A percentile compares a stretch with the other conserved stretches of the same genome.
phyloP scores from a whole-genome alignment of 2,329 filamentous ascomycete genomes.

The Byssoonygena ceratinophila region DNA sequence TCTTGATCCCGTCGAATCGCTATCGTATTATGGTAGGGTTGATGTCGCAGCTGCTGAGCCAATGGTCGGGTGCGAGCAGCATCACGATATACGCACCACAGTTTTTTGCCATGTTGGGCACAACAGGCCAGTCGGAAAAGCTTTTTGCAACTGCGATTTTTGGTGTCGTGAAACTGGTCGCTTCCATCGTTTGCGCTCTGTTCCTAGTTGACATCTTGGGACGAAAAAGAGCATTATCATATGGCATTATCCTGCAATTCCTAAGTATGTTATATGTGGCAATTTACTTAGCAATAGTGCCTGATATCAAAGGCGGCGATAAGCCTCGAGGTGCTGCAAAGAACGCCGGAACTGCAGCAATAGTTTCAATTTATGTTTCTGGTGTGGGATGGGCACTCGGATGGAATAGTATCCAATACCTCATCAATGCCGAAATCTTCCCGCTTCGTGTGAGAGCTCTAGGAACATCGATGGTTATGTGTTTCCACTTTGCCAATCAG shows the following conservation, averaged over 20 bases:
- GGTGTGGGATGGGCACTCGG: conserved; percentile 41
- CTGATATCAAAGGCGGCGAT: conserved; percentile 24
- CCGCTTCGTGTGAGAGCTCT: conserved; percentile 36
- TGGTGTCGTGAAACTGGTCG: conserved; percentile 59
- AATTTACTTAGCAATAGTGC: conserved; percentile 36
- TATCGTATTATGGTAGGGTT: conserved; percentile 58
- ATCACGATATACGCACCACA: conserved; percentile 67
- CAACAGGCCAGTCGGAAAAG: conserved; percentile 54
- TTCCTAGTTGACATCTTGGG: conserved; percentile 68
- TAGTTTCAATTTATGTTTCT: conserved; percentile 37
- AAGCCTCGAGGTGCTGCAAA: conserved; percentile 16
- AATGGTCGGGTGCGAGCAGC: conserved; percentile 60
- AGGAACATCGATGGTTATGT: conserved; percentile 36
- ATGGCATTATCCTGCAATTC: conserved; percentile 41
- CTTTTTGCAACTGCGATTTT: conserved; percentile 64
- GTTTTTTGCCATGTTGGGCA: conserved; percentile 60
- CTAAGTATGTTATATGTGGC: conserved; percentile 48
- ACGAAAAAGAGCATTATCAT: conserved; percentile 48
- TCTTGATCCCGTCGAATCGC: conserved; percentile 54
- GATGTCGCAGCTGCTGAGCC: conserved; percentile 56
- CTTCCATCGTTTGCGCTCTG: conserved; percentile 56
- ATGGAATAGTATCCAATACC: conserved; percentile 39
- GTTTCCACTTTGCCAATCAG: conserved; percentile 34
- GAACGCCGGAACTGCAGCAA: conserved; percentile 31
- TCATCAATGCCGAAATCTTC: conserved; percentile 40